Evolutionary conservation across 495 filamentous ascomycete species (phyloP).

Genomic region (Daldinia concentrica): DNA sequence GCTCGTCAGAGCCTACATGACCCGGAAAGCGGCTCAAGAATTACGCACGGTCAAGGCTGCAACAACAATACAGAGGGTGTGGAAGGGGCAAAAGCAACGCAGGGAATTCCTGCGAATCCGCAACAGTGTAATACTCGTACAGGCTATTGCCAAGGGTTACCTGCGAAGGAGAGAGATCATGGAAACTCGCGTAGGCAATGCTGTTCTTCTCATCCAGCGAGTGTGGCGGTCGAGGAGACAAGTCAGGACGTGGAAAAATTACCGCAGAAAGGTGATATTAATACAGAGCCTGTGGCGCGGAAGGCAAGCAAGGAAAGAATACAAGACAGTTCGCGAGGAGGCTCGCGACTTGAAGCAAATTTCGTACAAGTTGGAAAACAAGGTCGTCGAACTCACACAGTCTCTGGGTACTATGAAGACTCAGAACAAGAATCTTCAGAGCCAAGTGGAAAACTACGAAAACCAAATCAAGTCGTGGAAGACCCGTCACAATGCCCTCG

Average conservation of each 20-base stretch:
- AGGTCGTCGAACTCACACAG: constrained; percentile 98
- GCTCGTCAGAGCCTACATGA: constrained; percentile 73
- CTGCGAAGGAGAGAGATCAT: constrained; percentile 87
- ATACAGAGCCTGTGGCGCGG: constrained; percentile 96
- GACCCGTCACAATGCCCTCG: constrained; percentile 87
- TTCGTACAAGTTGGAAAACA: constrained; percentile 98
- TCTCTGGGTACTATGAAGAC: constrained; percentile 88
- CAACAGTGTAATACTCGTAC: constrained; percentile 82
- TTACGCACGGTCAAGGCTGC: constrained; percentile 85
- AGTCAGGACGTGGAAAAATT: constrained; percentile 83
- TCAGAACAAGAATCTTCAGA: constrained; percentile 88
- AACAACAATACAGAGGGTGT: constrained; percentile 92
- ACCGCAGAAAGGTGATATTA: constrained; percentile 86
- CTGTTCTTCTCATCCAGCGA: constrained; percentile 88
- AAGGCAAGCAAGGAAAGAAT: constrained; percentile 78
- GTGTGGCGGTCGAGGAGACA: constrained; percentile 84
- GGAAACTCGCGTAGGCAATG: constrained; percentile 93
- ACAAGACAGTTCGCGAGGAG: constrained; percentile 92
- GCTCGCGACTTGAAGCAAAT: constrained; percentile 98
- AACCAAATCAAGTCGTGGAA: constrained; percentile 95
- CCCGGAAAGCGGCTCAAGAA: constrained; percentile 80
- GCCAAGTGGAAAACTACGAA: constrained; percentile 96
- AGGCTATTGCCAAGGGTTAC: constrained; percentile 91
- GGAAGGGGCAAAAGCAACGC: constrained; percentile 88
- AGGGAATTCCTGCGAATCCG: constrained; percentile 79